Base-by-base conservation (phyloP, 192 early-diverging fungal genomes). In the Phycomyces blakesleeanus region DNA sequence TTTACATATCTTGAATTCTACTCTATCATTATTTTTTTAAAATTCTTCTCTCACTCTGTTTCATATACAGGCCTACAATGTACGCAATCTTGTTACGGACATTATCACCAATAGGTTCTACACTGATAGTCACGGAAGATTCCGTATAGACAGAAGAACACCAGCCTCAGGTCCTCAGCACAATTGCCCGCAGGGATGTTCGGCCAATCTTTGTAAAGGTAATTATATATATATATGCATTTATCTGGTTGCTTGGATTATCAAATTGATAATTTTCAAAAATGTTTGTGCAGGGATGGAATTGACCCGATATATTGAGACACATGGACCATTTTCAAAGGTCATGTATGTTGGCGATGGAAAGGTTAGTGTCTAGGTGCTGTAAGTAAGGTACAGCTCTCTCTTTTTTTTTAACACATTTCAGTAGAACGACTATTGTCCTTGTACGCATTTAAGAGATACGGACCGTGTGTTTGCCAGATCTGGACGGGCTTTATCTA, bases 141-240 rank as follows among this genome's bases (percentile, higher is more conserved):
- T 86, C 14, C 58, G 71, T 24, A 63, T 88, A 27, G 51, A 52
- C 5, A 73, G 85, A 41, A 75, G 75, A 34, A 76, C 76, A 12
- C 55, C 63, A 0, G 44, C 66, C 3, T 66, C 71, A 10, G 61
- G 59, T 29, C 53, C 61, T 8, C 83, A 77, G 22, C 85, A 85
- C 59, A 39, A 56, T 37, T 86, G 84, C 61, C 59, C 63, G 18
- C 68, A 78, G 39, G 67, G 74, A 42, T 88, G 87, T 50, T 65
- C 79, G 14, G 60, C 71, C 7, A 88, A 88, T 57, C 73, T 88
- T 20, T 88, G 87, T 41, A 88, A 88, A 74, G 87, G 87, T 64
- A 42, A 27, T n/a, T n/a, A n/a, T n/a, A n/a, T n/a, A n/a, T n/a
- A n/a, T n/a, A n/a, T n/a, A n/a, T n/a, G n/a, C n/a, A n/a, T n/a